A percentile compares a stretch with the other conserved stretches of the same genome.
phyloP scores from a whole-genome alignment of 2,329 filamentous ascomycete species.

The Fusarium euwallaceae region DNA sequence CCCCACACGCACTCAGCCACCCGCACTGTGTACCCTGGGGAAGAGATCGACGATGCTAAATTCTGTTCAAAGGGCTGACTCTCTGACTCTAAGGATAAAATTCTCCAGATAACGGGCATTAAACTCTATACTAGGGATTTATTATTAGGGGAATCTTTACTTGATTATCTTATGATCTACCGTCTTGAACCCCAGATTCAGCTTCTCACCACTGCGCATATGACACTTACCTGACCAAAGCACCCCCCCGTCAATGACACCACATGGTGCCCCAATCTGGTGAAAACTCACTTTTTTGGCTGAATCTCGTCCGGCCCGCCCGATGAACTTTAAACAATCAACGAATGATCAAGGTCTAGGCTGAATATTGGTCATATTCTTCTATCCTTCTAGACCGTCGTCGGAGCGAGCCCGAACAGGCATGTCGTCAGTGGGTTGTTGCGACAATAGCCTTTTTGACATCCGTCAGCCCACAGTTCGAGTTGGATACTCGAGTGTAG shows the following conservation, averaged over 20 bases:
- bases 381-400: neutral
- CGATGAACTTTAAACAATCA: conserved; percentile 6
- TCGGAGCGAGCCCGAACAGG: neutral
- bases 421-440: neutral
- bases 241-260: neutral
- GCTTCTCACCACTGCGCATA: neutral
- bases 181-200: neutral
- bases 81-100: too few relatives aligned
- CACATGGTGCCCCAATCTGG: neutral
- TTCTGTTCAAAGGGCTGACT: conserved; percentile 1
- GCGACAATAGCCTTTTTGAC: neutral
- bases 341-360: neutral
- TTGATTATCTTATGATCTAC: neutral
- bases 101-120: neutral
- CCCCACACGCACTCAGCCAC: conserved; percentile 14
- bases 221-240: neutral
- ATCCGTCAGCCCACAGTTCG: neutral
- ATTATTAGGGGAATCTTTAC: neutral
- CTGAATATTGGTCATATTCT: neutral
- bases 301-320: conserved; percentile 19
- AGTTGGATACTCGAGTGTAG: neutral
- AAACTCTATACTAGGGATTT: neutral
- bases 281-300: neutral
- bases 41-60: conserved; percentile 21
- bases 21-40: conserved; percentile 27